Conservation (phyloP, 2,329 filamentous ascomycete genomes). For the Emericellopsis atlantica region DNA sequence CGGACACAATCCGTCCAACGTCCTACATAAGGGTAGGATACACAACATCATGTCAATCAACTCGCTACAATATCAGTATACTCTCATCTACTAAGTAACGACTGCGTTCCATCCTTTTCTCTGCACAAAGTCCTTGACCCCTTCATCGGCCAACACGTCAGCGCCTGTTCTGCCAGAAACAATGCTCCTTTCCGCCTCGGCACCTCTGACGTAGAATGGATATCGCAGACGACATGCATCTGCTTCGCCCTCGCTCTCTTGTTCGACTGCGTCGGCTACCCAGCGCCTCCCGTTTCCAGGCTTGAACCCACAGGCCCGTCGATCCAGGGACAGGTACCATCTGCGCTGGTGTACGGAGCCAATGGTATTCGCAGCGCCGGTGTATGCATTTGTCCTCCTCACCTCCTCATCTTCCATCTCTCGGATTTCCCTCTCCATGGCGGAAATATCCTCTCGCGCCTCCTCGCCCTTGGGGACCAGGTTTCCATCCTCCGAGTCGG, state of each 20-base stretch:
- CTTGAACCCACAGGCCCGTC: constrained; percentile 43
- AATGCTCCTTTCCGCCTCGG: constrained; percentile 50
- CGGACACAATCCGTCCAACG: too few relatives aligned
- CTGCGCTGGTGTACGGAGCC: constrained; percentile 53
- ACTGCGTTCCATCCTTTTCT: constrained; percentile 47
- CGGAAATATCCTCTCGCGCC: constrained; percentile 11
- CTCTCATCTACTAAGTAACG: constrained; percentile 18
- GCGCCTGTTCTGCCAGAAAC: constrained; percentile 47
- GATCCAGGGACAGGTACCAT: constrained; percentile 55
- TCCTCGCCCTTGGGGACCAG: constrained; percentile 8
- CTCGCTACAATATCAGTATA: background rate
- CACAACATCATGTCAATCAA: background rate
- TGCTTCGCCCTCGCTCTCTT: background rate
- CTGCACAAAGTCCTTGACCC: constrained; percentile 40
- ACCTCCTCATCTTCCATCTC: constrained; percentile 40
- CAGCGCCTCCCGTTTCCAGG: constrained; percentile 7
- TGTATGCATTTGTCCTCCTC: constrained; percentile 50
- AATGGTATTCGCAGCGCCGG: constrained; percentile 52
- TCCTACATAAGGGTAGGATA: too few relatives aligned
- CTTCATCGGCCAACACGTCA: constrained; percentile 50
- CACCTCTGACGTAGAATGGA: constrained; percentile 49
- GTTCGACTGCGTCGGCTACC: background rate
- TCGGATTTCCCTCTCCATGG: constrained; percentile 25
- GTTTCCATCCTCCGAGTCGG: constrained; percentile 4
- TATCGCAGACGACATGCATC: constrained; percentile 24